Evolutionary conservation across 2,329 filamentous ascomycete species (phyloP).

Genomic region (Geosmithia flava): DNA sequence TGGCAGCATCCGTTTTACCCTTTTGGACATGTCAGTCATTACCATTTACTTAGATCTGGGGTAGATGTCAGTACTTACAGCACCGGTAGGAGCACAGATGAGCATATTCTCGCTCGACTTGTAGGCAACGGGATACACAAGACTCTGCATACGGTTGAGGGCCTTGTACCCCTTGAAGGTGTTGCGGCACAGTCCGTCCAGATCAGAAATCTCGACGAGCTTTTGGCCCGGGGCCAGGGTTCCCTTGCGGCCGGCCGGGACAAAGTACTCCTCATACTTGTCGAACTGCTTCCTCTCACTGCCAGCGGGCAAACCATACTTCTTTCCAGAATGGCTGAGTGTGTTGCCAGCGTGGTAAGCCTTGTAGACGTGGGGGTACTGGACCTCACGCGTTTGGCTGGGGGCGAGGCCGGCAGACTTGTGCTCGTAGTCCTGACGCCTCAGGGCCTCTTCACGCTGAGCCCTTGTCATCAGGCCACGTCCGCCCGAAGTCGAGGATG

Average conservation of each 20-base stretch:
- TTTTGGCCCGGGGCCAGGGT: constrained; percentile 59
- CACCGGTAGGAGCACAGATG: constrained; percentile 93
- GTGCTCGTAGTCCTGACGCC: constrained; percentile 67
- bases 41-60: constrained; percentile 5
- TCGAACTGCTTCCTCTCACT: constrained; percentile 57
- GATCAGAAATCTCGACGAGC: constrained; percentile 64
- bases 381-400: constrained; percentile 56
- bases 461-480: constrained; percentile 57
- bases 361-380: constrained; percentile 92
- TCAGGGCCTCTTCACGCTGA: constrained; percentile 68
- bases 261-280: constrained; percentile 79
- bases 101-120: constrained; percentile 97
- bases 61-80: constrained; percentile 32
- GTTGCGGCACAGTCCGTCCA: constrained; percentile 81
- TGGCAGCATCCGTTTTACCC: constrained; percentile 96
- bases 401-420: constrained; percentile 64
- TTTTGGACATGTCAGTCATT: constrained; percentile 7
- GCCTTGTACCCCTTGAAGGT: constrained; percentile 92
- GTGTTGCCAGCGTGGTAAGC: constrained; percentile 75
- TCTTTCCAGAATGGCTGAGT: constrained; percentile 65
- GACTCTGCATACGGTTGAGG: constrained; percentile 94
- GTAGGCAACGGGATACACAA: constrained; percentile 92
- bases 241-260: constrained; percentile 74
- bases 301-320: constrained; percentile 70
- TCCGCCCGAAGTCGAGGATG: constrained; percentile 13